These are phyloP conservation scores for Eucalyptus victrix DNA, from an alignment of 345 rosid genomes.

Conservation along the genomic window DNA sequence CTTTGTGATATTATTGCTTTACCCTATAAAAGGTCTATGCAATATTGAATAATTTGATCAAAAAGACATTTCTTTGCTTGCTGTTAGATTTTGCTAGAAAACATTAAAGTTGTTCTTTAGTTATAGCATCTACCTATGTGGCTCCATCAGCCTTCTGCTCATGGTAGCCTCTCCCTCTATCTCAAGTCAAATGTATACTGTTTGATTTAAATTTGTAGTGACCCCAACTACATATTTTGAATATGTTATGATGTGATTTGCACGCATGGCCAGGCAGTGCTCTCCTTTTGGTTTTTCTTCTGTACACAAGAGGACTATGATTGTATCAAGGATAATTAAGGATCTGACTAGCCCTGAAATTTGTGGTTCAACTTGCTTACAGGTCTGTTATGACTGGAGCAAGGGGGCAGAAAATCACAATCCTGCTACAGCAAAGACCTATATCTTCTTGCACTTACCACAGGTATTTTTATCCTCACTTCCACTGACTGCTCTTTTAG, in stretches of 20 bases:
- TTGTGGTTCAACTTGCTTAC: neutral
- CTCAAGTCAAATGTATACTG: neutral
- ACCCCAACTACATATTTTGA: neutral
- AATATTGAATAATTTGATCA: neutral
- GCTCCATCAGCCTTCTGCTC: neutral
- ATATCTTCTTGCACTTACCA: conserved; percentile 49
- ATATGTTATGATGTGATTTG: neutral
- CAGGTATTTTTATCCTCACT: conserved; percentile 18
- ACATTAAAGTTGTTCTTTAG: neutral
- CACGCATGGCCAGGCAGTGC: neutral
- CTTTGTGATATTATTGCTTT: neutral
- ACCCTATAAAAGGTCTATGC: neutral
- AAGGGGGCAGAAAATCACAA: conserved; percentile 80
- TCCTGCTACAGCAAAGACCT: conserved; percentile 49
- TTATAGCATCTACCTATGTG: neutral
- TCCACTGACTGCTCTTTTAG: neutral
- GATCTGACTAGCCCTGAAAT: neutral
- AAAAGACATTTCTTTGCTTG: neutral
- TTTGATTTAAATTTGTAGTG: neutral
- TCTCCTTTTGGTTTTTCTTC: neutral
- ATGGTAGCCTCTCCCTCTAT: neutral
- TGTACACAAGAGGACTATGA: neutral
- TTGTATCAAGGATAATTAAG: neutral
- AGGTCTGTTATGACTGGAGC: conserved; percentile 95
- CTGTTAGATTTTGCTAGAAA: neutral